Conservation (phyloP, 495 filamentous ascomycete species). For the Aspergillus heteromorphus region DNA sequence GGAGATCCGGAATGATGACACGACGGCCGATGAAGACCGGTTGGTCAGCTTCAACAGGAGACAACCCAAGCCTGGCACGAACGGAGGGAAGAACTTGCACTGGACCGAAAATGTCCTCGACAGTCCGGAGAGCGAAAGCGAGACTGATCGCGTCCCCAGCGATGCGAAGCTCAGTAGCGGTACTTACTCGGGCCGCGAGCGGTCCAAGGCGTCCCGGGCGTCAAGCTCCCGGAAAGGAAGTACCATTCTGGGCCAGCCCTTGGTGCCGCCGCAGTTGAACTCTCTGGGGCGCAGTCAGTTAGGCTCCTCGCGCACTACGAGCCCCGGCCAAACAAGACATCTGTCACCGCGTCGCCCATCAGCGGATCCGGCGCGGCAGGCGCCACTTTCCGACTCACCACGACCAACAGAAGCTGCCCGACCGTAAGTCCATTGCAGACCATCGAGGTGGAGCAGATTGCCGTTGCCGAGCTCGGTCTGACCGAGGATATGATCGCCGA, state of each 20-base stretch:
- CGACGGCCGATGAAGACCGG: constrained; percentile 79
- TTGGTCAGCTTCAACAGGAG: constrained; percentile 84
- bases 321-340: constrained; percentile 36
- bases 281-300: constrained; percentile 32
- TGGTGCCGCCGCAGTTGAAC: constrained; percentile 33
- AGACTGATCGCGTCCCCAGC: constrained; percentile 51
- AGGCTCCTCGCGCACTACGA: constrained; percentile 38
- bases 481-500: constrained; percentile 87
- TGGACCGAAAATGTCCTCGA: constrained; percentile 89
- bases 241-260: constrained; percentile 35
- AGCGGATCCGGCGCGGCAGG: constrained; percentile 27
- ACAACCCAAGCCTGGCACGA: constrained; percentile 65
- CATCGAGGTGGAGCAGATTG: constrained; percentile 84
- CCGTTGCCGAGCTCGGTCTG: constrained; percentile 74
- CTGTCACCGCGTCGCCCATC: constrained; percentile 33
- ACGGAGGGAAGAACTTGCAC: constrained; percentile 84
- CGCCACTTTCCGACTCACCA: constrained; percentile 43
- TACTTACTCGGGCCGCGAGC: constrained; percentile 47
- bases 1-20: constrained; percentile 81
- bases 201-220: constrained; percentile 45
- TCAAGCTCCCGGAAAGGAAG: constrained; percentile 62
- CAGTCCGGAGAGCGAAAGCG: constrained; percentile 63
- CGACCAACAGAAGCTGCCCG: constrained; percentile 68
- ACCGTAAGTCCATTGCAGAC: constrained; percentile 80
- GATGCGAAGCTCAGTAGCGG: constrained; percentile 52